Evolutionary conservation across 2,329 filamentous ascomycete genomes (phyloP).

Genomic region (Apiospora rasikravindrae): DNA sequence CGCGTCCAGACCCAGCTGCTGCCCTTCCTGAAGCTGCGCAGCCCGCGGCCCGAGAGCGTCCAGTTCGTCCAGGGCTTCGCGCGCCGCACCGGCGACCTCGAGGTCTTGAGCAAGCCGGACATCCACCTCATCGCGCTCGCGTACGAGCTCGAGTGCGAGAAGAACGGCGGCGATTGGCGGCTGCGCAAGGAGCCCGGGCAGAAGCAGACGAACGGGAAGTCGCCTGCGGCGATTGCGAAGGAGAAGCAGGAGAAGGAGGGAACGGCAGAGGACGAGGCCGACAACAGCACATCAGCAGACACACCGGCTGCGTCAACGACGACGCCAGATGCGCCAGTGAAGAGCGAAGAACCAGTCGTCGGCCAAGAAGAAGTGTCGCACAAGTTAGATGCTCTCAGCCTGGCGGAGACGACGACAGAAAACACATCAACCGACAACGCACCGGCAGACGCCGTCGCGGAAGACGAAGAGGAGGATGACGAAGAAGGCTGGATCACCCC

Average conservation of each 20-base stretch:
- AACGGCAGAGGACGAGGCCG: background rate
- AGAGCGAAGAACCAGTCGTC: background rate
- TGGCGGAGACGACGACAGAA: constrained; percentile 26
- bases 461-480: constrained; percentile 47
- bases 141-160: constrained; percentile 93
- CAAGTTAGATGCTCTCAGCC: constrained; percentile 20
- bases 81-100: constrained; percentile 84
- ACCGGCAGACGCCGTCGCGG: constrained; percentile 36
- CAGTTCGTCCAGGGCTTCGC: constrained; percentile 85
- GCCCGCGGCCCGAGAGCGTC: constrained; percentile 76
- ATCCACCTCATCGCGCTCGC: constrained; percentile 86
- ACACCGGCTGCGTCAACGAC: background rate
- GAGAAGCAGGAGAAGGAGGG: constrained; percentile 32
- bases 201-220: constrained; percentile 74
- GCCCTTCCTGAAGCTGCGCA: constrained; percentile 82
- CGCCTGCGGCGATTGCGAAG: constrained; percentile 57
- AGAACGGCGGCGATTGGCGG: constrained; percentile 88
- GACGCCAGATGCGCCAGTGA: background rate
- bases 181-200: constrained; percentile 80
- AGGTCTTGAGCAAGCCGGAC: constrained; percentile 88
- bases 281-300: background rate
- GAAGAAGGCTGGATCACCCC: constrained; percentile 93
- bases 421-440: constrained; percentile 17
- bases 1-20: constrained; percentile 84
- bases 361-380: constrained; percentile 22